A percentile compares a stretch with the other conserved stretches of the same genome.
These are phyloP conservation scores for Microsporum audouinii DNA, from an alignment of 2,329 filamentous ascomycete species.

Conservation along the genomic window DNA sequence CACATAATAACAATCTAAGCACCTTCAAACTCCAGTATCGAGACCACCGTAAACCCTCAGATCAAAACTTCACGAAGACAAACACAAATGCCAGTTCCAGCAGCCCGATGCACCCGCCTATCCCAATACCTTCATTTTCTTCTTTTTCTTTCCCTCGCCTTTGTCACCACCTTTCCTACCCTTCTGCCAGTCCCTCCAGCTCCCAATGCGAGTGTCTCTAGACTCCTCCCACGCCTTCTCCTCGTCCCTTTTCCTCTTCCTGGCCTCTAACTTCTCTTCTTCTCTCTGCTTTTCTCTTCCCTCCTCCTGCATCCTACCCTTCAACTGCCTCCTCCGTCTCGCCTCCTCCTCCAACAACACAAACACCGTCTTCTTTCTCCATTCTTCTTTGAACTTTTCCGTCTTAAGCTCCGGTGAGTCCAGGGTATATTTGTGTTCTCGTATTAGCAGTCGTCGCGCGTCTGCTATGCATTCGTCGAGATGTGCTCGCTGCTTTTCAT, in stretches of 20 bases:
- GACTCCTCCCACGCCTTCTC: conserved; percentile 94
- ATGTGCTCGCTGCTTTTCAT: conserved; percentile 77
- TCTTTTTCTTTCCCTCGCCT: conserved; percentile 52
- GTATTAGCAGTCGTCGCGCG: conserved; percentile 85
- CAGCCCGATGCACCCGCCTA: background rate
- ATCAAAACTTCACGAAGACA: background rate
- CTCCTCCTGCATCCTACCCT: conserved; percentile 94
- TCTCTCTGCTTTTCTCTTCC: conserved; percentile 74
- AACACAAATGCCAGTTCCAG: background rate
- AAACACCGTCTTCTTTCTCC: conserved; percentile 79
- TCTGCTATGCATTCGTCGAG: conserved; percentile 95
- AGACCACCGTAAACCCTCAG: background rate
- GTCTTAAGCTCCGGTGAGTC: conserved; percentile 76
- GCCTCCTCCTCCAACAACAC: conserved; percentile 91
- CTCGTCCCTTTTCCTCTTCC: conserved; percentile 80
- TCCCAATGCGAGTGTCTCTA: conserved; percentile 79
- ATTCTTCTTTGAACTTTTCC: conserved; percentile 68
- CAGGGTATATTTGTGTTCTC: conserved; percentile 84
- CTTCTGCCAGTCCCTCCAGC: conserved; percentile 88
- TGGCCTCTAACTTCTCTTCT: conserved; percentile 70
- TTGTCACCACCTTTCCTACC: conserved; percentile 37
- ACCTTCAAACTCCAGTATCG: background rate
- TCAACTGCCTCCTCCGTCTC: conserved; percentile 68
- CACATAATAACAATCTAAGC: background rate
- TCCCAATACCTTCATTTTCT: conserved; percentile 40